These are phyloP conservation scores for Ilex aquifolium DNA, from an alignment of 257 asterid species.

Conservation along the genomic window DNA sequence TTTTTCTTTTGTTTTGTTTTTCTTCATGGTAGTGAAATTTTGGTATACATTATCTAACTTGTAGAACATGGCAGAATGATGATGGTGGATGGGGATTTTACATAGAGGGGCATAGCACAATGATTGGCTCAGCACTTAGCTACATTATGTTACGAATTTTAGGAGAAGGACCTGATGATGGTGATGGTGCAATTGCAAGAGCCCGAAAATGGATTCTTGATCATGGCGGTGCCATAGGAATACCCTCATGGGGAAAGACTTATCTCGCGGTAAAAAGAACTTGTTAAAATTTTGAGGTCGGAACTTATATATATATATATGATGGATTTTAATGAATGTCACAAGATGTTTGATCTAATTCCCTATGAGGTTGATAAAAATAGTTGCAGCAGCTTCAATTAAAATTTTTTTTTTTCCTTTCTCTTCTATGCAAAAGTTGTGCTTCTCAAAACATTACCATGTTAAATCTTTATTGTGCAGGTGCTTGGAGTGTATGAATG, in stretches of 20 bases:
- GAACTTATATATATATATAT: too few species aligned
- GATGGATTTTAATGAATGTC: too few species aligned
- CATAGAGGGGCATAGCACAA: neutral
- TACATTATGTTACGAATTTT: neutral
- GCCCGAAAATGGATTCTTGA: neutral
- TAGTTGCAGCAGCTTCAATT: too few species aligned
- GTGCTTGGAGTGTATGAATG: too few species aligned
- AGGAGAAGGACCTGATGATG: neutral
- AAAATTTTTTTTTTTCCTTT: too few species aligned
- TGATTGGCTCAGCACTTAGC: neutral
- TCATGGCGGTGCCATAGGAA: neutral
- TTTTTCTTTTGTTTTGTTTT: neutral
- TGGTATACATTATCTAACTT: neutral
- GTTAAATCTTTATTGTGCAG: too few species aligned
- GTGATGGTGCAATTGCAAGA: constrained; percentile 1
- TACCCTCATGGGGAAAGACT: neutral
- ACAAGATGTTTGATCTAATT: too few species aligned
- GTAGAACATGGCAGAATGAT: neutral
- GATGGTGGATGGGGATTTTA: neutral
- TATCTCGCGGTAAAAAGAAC: neutral
- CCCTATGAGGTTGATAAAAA: too few species aligned
- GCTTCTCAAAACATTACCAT: too few species aligned
- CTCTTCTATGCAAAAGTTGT: too few species aligned
- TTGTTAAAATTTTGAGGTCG: too few species aligned
- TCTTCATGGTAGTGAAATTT: neutral